phyloP scores from a whole-genome alignment of 1,284 basidiomycete species.

The Cryptococcus sp. region DNA sequence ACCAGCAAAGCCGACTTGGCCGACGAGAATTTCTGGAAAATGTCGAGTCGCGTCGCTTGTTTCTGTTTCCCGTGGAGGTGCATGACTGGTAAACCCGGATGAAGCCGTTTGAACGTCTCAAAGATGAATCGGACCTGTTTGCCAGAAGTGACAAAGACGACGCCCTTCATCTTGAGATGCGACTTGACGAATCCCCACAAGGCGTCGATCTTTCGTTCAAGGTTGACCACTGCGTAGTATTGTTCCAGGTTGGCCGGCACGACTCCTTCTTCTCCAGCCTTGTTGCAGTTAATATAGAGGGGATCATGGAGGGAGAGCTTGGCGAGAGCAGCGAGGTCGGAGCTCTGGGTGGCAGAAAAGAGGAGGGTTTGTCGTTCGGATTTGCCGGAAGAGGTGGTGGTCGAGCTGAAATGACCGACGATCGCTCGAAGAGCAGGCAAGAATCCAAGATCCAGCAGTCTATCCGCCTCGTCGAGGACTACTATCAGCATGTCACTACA shows the following conservation, averaged over 20 bases:
- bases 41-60: conserved; percentile 75
- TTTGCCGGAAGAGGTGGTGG: conserved; percentile 57
- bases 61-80: conserved; percentile 97
- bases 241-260: conserved; percentile 76
- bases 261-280: conserved; percentile 49
- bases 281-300: conserved; percentile 64
- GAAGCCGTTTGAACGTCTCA: conserved; percentile 90
- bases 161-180: conserved; percentile 84
- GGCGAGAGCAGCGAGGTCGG: conserved; percentile 78
- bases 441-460: conserved; percentile 97
- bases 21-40: conserved; percentile 74
- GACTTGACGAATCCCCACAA: conserved; percentile 94
- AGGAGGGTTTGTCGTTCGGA: conserved; percentile 76
- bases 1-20: conserved; percentile 77
- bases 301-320: conserved; percentile 83
- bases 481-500: conserved; percentile 78
- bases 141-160: conserved; percentile 91
- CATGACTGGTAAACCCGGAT: conserved; percentile 84
- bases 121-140: conserved; percentile 98
- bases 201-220: conserved; percentile 84
- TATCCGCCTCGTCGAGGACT: conserved; percentile 96
- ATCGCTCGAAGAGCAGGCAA: conserved; percentile 82
- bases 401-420: conserved; percentile 58
- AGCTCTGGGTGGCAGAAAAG: conserved; percentile 85
- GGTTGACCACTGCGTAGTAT: conserved; percentile 76